These are phyloP conservation scores for Flagelloscypha sp. DNA, from an alignment of 768 basidiomycete genomes.

Conservation along the genomic window DNA sequence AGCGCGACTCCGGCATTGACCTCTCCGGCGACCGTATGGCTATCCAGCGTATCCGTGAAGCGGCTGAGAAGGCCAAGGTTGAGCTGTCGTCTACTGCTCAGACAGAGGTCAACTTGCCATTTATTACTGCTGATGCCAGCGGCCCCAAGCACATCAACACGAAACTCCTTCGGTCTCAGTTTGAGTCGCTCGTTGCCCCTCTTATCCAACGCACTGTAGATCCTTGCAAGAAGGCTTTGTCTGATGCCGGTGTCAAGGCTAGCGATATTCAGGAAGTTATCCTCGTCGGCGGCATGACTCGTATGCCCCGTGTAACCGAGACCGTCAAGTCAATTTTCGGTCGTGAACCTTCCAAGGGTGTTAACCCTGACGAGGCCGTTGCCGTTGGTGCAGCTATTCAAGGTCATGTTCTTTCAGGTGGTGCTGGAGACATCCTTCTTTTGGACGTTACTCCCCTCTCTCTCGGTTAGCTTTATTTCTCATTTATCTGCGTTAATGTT, in stretches of 20 bases:
- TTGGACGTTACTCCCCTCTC: conserved; percentile 96
- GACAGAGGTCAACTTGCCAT: conserved; percentile 96
- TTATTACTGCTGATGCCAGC: conserved; percentile 92
- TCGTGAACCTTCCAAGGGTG: conserved; percentile 95
- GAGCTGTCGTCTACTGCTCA: conserved; percentile 91
- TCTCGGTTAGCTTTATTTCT: conserved; percentile 50
- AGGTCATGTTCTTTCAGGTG: conserved; percentile 94
- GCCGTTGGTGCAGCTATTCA: conserved; percentile 98
- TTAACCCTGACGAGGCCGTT: conserved; percentile 99
- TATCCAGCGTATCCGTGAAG: conserved; percentile 97
- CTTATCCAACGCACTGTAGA: conserved; percentile 87
- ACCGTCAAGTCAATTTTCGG: conserved; percentile 93
- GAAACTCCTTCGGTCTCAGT: conserved; percentile 81
- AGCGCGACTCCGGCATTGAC: conserved; percentile 83
- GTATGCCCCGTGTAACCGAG: conserved; percentile 93
- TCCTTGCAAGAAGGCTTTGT: conserved; percentile 96
- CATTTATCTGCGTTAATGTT: neutral
- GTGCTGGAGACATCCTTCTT: conserved; percentile 91
- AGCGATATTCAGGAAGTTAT: conserved; percentile 95
- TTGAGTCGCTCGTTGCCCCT: conserved; percentile 76
- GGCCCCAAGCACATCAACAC: conserved; percentile 97
- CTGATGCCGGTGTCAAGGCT: conserved; percentile 87
- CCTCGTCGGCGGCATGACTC: conserved; percentile 96
- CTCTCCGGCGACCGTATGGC: conserved; percentile 88
- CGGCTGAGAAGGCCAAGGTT: conserved; percentile 99